phyloP scores from a whole-genome alignment of 306 rosid species.

The Crotalaria pallida region DNA sequence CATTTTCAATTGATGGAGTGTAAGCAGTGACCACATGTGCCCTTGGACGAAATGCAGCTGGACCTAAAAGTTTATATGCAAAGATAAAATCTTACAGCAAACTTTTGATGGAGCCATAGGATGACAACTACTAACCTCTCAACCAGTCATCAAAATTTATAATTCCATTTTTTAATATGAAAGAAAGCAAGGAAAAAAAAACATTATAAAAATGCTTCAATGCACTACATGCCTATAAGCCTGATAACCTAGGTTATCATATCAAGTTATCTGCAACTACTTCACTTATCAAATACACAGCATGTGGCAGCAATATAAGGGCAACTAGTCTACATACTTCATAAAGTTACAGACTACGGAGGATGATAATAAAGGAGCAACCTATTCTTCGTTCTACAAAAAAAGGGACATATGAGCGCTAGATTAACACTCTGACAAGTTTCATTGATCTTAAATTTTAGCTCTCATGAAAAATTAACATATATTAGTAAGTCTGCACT shows the following conservation, averaged over 20 bases:
- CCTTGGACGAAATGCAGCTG: slow-evolving; percentile 98
- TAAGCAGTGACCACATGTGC: slow-evolving; percentile 76
- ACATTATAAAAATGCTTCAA: background rate
- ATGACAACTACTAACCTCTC: slow-evolving; percentile 13
- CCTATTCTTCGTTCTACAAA: background rate
- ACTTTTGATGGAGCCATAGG: slow-evolving; percentile 7
- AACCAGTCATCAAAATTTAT: slow-evolving; percentile 1
- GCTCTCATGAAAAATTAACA: slow-evolving; percentile 2
- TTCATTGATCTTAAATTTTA: background rate
- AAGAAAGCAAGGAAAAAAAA: background rate
- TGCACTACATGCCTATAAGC: background rate
- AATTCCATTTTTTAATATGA: background rate
- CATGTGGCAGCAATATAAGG: slow-evolving; percentile 1
- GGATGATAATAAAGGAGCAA: background rate
- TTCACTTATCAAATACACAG: background rate
- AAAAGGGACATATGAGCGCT: background rate
- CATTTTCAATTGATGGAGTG: slow-evolving; percentile 79
- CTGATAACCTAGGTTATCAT: slow-evolving; percentile 1
- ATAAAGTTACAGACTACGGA: background rate
- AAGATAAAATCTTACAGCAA: slow-evolving; percentile 14
- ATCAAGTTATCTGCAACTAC: slow-evolving; percentile 4
- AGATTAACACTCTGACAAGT: background rate
- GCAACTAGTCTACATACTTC: background rate
- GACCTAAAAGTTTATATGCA: slow-evolving; percentile 60
- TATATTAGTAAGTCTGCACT: background rate